These are phyloP conservation scores for Mortierella sp. DNA, from an alignment of 371 early-diverging fungal genomes.

Conservation along the genomic window DNA sequence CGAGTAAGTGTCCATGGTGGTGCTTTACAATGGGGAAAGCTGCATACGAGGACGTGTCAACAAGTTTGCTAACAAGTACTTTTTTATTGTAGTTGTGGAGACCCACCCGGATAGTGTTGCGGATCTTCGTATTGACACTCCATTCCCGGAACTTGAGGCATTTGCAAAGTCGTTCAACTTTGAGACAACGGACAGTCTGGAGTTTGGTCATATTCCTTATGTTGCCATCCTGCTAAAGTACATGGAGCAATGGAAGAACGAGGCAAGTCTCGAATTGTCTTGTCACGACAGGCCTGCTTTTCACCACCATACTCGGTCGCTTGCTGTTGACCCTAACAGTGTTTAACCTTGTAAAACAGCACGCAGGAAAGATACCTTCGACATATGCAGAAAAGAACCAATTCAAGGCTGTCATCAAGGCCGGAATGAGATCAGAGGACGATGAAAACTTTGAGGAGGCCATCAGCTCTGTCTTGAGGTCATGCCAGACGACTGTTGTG, in stretches of 20 bases:
- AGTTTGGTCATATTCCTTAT: slow-evolving; percentile 86
- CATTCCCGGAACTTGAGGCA: slow-evolving; percentile 76
- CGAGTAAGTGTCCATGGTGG: slow-evolving; percentile 56
- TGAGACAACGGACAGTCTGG: slow-evolving; percentile 69
- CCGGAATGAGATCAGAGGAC: slow-evolving; percentile 68
- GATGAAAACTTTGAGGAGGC: slow-evolving; percentile 94
- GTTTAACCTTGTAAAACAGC: too few relatives aligned
- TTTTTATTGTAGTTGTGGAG: slow-evolving; percentile 78
- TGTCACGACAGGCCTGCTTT: neutral
- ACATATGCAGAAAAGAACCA: slow-evolving; percentile 72
- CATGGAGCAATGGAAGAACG: slow-evolving; percentile 73
- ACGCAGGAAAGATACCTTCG: slow-evolving; percentile 64
- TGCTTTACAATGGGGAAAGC: neutral
- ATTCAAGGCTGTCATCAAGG: slow-evolving; percentile 69
- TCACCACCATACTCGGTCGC: too few relatives aligned
- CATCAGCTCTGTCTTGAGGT: slow-evolving; percentile 64
- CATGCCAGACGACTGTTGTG: slow-evolving; percentile 57
- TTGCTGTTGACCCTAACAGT: too few relatives aligned
- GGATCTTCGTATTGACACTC: slow-evolving; percentile 86
- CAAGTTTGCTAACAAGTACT: too few relatives aligned
- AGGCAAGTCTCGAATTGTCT: slow-evolving; percentile 26
- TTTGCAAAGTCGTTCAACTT: slow-evolving; percentile 76
- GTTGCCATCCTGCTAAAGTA: slow-evolving; percentile 82
- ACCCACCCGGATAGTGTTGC: slow-evolving; percentile 82
- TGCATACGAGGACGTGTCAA: too few relatives aligned